Conservation (phyloP, 1,284 basidiomycete genomes). For the Apiotrichum akiyoshidainum region DNA sequence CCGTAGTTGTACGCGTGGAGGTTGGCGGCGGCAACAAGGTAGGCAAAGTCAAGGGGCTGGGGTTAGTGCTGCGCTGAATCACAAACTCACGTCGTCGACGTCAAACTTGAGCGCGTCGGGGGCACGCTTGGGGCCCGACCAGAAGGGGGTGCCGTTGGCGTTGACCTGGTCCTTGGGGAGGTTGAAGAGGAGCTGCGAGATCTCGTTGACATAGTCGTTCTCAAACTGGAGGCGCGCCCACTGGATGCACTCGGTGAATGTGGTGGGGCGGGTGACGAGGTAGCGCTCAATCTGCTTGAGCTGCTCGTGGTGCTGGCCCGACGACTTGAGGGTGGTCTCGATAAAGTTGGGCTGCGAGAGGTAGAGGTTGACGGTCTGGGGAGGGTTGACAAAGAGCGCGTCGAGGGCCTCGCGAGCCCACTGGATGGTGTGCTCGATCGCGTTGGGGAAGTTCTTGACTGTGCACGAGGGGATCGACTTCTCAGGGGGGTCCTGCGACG, state of each 20-base stretch:
- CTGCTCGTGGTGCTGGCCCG: conserved; percentile 85
- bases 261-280: conserved; percentile 87
- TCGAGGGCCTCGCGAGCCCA: conserved; percentile 96
- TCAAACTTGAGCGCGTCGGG: conserved; percentile 90
- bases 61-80: conserved; percentile 16
- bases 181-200: conserved; percentile 88
- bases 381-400: conserved; percentile 87
- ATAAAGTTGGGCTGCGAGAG: conserved; percentile 95
- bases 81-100: conserved; percentile 68
- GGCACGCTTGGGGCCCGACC: conserved; percentile 96
- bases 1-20: conserved; percentile 98
- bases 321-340: conserved; percentile 83
- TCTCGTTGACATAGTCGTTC: conserved; percentile 89
- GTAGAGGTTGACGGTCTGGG: conserved; percentile 92
- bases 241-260: conserved; percentile 94
- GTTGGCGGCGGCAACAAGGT: conserved; percentile 91
- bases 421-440: conserved; percentile 98
- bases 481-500: conserved; percentile 98
- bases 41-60: conserved; percentile 81
- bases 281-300: conserved; percentile 85
- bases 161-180: conserved; percentile 90
- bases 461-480: conserved; percentile 98
- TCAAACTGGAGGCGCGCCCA: conserved; percentile 98
- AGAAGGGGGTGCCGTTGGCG: conserved; percentile 88
- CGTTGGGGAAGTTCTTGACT: conserved; percentile 98